These are phyloP conservation scores for Lithohypha guttulata DNA, from an alignment of 2,329 filamentous ascomycete species.

Conservation along the genomic window DNA sequence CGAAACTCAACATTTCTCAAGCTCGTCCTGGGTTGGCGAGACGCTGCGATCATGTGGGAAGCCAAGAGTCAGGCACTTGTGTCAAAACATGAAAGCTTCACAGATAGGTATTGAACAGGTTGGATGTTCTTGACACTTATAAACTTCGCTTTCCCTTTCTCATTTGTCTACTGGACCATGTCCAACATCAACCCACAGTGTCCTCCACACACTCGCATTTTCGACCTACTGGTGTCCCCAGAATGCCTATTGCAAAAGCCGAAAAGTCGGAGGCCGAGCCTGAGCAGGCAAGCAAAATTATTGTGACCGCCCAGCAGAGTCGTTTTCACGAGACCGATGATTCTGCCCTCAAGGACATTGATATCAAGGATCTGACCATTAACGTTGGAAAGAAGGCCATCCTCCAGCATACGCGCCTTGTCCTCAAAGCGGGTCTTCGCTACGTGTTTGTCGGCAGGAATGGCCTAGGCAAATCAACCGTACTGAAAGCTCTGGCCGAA, in stretches of 20 bases:
- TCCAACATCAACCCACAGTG: too few species aligned
- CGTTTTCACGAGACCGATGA: slow-evolving; percentile 19
- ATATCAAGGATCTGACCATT: slow-evolving; percentile 18
- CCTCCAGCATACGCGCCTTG: slow-evolving; percentile 56
- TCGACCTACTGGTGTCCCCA: too few species aligned
- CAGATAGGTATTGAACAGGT: too few species aligned
- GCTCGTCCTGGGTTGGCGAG: too few species aligned
- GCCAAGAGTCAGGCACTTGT: too few species aligned
- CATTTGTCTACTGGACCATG: too few species aligned
- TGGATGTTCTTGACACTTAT: too few species aligned
- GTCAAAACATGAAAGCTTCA: too few species aligned
- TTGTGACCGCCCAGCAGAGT: slow-evolving; percentile 20
- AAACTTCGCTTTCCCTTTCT: too few species aligned
- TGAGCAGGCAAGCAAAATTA: slow-evolving; percentile 11
- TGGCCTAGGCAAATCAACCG: slow-evolving; percentile 73
- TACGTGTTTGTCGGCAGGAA: slow-evolving; percentile 75
- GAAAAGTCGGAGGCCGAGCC: neutral
- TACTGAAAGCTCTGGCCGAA: slow-evolving; percentile 62
- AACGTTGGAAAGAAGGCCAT: slow-evolving; percentile 43
- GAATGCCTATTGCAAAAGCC: slow-evolving; percentile 7
- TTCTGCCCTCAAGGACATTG: slow-evolving; percentile 19
- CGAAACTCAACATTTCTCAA: too few species aligned
- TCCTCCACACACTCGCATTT: too few species aligned
- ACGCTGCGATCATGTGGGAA: too few species aligned
- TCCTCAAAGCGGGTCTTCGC: slow-evolving; percentile 59